A percentile compares a stretch with the other conserved stretches of the same genome.
phyloP scores from a whole-genome alignment of 2,329 filamentous ascomycete species.

The Whalleya microplaca region DNA sequence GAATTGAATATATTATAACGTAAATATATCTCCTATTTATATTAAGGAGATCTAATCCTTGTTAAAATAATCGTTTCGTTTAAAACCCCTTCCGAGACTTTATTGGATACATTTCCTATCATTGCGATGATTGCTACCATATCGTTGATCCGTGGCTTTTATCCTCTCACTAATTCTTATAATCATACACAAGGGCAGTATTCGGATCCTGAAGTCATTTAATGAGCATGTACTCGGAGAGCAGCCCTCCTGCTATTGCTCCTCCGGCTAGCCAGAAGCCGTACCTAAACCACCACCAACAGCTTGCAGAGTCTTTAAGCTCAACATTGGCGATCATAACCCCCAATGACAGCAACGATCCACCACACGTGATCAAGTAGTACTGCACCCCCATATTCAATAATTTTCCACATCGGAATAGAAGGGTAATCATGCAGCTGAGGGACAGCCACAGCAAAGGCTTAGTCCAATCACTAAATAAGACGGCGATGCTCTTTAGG shows the following conservation, averaged over 20 bases:
- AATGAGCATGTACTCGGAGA: constrained; percentile 30
- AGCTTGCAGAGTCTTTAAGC: constrained; percentile 33
- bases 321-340: constrained; percentile 36
- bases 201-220: no score
- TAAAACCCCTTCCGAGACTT: no score
- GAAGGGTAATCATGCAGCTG: constrained; percentile 27
- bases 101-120: no score
- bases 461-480: constrained; percentile 33
- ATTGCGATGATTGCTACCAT: no score
- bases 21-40: no score
- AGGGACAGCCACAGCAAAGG: constrained; percentile 28
- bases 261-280: constrained; percentile 38
- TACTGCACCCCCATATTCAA: constrained; percentile 27
- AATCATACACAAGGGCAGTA: no score
- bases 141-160: no score
- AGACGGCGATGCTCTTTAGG: constrained; percentile 40
- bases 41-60: no score
- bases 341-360: constrained; percentile 30
- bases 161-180: no score
- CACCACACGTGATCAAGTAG: constrained; percentile 29
- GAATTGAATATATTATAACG: no score
- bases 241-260: constrained; percentile 31
- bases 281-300: constrained; percentile 39
- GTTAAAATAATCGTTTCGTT: no score
- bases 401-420: constrained; percentile 24